phyloP scores from a whole-genome alignment of 441 rosid species.

The Euphorbia corollata region DNA sequence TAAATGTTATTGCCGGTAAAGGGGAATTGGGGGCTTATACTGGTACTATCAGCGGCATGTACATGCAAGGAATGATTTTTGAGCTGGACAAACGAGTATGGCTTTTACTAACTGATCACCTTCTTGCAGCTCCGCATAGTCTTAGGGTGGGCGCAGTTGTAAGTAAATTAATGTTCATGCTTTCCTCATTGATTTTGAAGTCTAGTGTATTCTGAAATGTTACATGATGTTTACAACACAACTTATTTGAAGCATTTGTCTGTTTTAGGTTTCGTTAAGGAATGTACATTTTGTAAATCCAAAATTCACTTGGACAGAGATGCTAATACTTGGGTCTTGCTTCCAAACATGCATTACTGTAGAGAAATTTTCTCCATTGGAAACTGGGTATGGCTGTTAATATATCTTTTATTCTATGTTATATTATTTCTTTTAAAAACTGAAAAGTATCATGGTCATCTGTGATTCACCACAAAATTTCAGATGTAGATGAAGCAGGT shows the following conservation, averaged over 20 bases:
- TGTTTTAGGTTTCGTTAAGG: constrained; percentile 45
- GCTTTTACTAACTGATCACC: constrained; percentile 70
- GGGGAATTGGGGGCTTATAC: constrained; percentile 53
- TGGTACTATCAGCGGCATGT: constrained; percentile 60
- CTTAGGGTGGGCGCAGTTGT: constrained; percentile 72
- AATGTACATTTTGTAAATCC: constrained; percentile 81
- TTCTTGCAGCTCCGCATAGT: constrained; percentile 50
- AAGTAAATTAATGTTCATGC: constrained; percentile 27
- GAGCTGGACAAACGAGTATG: constrained; percentile 81
- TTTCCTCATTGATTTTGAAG: not conserved
- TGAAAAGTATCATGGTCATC: not conserved
- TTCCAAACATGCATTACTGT: constrained; percentile 61
- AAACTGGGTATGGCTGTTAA: constrained; percentile 46
- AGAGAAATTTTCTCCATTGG: constrained; percentile 67
- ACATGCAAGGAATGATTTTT: constrained; percentile 68
- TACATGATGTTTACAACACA: not conserved
- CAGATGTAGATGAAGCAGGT: constrained; percentile 3
- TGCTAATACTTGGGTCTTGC: constrained; percentile 80
- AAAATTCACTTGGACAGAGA: constrained; percentile 58
- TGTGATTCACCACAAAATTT: constrained; percentile 14
- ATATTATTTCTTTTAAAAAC: constrained; percentile 13
- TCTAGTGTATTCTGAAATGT: not conserved
- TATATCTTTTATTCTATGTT: constrained; percentile 2
- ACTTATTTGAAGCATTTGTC: not conserved
- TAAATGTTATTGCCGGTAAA: constrained; percentile 27